Conservation (phyloP, 2,329 filamentous ascomycete species). For the Trichophyton verrucosum region DNA sequence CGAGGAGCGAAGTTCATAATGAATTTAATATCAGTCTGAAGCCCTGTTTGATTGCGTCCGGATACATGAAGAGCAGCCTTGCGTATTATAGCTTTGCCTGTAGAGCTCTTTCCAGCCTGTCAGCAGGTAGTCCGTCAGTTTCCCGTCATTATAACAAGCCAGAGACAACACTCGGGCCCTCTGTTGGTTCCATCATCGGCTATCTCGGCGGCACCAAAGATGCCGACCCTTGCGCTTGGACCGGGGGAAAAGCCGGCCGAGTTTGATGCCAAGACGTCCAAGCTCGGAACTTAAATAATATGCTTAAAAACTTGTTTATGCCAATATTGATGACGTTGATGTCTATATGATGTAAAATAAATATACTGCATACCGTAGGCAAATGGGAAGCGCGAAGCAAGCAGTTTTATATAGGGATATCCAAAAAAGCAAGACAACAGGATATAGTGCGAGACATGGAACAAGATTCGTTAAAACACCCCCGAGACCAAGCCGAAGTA, state of each 20-base stretch:
- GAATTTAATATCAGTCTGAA: background rate
- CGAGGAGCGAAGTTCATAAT: conserved; percentile 16
- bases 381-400: background rate
- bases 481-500: background rate
- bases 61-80: background rate
- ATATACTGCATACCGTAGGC: background rate
- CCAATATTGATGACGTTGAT: background rate
- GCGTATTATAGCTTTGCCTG: background rate
- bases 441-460: background rate
- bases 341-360: too few relatives aligned
- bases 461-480: background rate
- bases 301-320: background rate
- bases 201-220: background rate
- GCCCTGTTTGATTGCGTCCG: background rate
- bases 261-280: background rate
- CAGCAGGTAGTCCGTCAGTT: too few relatives aligned
- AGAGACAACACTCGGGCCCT: background rate
- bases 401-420: background rate
- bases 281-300: background rate
- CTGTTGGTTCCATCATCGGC: background rate
- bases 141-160: too few relatives aligned
- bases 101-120: too few relatives aligned
- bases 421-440: background rate
- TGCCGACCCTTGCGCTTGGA: background rate
- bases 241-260: background rate